Evolutionary conservation across 768 basidiomycete species (phyloP), one percentile per base, ranked within the genome.

Genomic region (Tulasnella sp.): DNA sequence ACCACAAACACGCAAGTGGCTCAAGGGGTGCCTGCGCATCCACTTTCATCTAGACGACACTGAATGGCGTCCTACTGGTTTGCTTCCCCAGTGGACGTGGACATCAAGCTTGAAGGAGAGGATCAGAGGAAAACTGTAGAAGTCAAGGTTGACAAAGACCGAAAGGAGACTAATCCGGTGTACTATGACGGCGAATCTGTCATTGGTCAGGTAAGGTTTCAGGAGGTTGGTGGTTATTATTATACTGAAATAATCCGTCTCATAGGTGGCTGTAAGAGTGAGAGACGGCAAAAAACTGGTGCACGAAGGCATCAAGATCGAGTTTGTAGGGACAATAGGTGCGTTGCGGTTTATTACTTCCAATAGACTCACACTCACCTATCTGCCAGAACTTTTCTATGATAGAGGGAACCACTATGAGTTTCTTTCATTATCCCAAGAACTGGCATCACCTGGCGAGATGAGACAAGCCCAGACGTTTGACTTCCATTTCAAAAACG

Each of bases 341-440:
- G 56, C 35, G 81, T 66, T 32, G 2, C 8, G 16, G 28, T 29
- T 58, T 15, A 8, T 6, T 19, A 20, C 32, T 27, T 25, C 54
- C 16, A 16, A n/a, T 7, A 12, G 31, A 13, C 48, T 37, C 5
- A 0, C 28, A 1, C 28, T 4, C 8, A 27, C n/a, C n/a, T 45
- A 15, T 33, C 20, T 39, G 19, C 32, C 25, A 83, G 83, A 87
- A 61, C 72, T 96, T 20, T 98, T 98, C 71, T 98, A 96, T 62
- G 93, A 98, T 71, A 74, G 92, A 19, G 92, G 93, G 2, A 93
- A 96, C 64, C 93, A 98, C 63, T 91, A 96, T 65, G 95, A 98
- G 64, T 98, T 98, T 66, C 71, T 98, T 8, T 95, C 93, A 5
- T 68, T 96, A 59, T 88, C 90, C 0, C 90, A 96, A 67, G 93